Evolutionary conservation across 2,329 filamentous ascomycete genomes (phyloP).

Genomic region (Allantophomopsis lycopodina): DNA sequence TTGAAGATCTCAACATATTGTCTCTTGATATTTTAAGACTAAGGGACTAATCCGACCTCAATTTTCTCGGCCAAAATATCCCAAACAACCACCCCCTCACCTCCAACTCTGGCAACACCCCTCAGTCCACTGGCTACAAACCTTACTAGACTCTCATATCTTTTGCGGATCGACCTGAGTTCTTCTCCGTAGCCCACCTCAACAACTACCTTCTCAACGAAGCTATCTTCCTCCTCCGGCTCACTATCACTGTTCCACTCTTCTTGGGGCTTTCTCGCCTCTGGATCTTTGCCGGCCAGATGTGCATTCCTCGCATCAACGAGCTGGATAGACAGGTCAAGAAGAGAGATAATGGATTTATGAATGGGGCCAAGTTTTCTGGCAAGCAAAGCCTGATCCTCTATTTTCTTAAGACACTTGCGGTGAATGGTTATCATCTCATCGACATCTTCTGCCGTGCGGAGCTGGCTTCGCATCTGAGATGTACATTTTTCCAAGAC

Average conservation of each 20-base stretch:
- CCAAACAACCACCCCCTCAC: conserved; percentile 60
- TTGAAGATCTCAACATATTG: too few species aligned
- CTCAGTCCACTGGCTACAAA: conserved; percentile 64
- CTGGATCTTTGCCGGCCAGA: conserved; percentile 11
- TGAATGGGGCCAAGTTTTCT: conserved; percentile 56
- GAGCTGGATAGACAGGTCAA: conserved; percentile 63
- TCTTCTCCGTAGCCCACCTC: conserved; percentile 31
- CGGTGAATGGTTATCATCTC: conserved; percentile 63
- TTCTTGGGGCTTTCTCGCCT: conserved; percentile 7
- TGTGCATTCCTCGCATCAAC: conserved; percentile 39
- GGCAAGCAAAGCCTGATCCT: conserved; percentile 57
- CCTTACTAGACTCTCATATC: conserved; percentile 50
- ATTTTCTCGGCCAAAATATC: conserved; percentile 72
- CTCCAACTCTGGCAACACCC: conserved; percentile 61
- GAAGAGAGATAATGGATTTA: conserved; percentile 57
- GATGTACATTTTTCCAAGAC: conserved; percentile 49
- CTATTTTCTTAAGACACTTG: conserved; percentile 44
- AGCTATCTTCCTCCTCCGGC: conserved; percentile 23
- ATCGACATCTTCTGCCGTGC: conserved; percentile 58
- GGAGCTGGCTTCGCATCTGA: conserved; percentile 42
- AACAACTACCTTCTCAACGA: conserved; percentile 9
- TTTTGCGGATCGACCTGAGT: conserved; percentile 40
- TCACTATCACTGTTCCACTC: conserved; percentile 23
- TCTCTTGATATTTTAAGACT: too few species aligned
- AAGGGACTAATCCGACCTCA: conserved; percentile 31